phyloP scores from a whole-genome alignment of 1,139 yeast species.

The Scheffersomyces quercinus region DNA sequence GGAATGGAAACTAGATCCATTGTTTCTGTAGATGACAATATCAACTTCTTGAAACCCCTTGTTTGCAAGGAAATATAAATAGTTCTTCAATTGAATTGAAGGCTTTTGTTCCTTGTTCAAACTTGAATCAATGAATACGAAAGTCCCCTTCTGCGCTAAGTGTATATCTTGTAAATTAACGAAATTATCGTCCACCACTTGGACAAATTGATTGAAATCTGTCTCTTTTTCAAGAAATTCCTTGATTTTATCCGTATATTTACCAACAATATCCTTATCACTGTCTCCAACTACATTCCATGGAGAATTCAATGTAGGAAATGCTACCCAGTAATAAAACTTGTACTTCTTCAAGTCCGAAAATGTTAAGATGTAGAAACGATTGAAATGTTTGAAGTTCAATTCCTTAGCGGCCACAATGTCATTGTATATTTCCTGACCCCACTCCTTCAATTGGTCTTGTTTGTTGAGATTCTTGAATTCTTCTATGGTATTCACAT shows the following conservation, averaged over 20 bases:
- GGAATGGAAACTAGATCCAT: conserved; percentile 26
- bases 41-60: conserved; percentile 38
- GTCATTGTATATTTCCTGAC: conserved; percentile 28
- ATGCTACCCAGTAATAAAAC: conserved; percentile 88
- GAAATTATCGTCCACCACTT: neutral
- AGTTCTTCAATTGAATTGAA: conserved; percentile 67
- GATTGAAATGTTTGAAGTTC: conserved; percentile 19
- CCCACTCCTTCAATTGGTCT: conserved; percentile 47
- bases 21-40: conserved; percentile 35
- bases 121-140: conserved; percentile 67
- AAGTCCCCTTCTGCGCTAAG: conserved; percentile 10
- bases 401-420: conserved; percentile 12
- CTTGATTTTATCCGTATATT: conserved; percentile 6
- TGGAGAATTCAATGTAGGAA: conserved; percentile 59
- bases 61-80: conserved; percentile 54
- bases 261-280: neutral
- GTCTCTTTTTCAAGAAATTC: conserved; percentile 2
- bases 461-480: conserved; percentile 71
- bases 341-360: conserved; percentile 88
- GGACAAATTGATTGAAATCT: neutral
- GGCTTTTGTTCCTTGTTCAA: conserved; percentile 44
- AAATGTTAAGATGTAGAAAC: conserved; percentile 65
- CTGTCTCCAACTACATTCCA: conserved; percentile 30
- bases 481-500: conserved; percentile 83
- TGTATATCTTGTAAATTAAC: neutral